phyloP scores from a whole-genome alignment of 495 filamentous ascomycete genomes.

The Gamarada debralockiae region DNA sequence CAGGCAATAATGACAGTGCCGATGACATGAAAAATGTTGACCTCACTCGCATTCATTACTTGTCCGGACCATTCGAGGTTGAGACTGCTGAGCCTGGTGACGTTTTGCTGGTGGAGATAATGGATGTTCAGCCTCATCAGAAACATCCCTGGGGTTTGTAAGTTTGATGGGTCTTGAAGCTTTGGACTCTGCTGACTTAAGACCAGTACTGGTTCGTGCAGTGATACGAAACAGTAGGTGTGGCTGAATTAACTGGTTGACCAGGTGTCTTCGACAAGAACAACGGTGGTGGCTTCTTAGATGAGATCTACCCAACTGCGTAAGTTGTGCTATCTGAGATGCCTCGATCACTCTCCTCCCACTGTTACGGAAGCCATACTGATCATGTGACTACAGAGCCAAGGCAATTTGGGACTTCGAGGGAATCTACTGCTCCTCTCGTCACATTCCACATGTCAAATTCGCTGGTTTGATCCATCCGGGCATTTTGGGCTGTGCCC shows the following conservation, averaged over 20 bases:
- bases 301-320: conserved; percentile 85
- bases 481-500: conserved; percentile 89
- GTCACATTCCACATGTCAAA: conserved; percentile 85
- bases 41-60: conserved; percentile 78
- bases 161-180: not conserved
- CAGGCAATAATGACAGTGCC: conserved; percentile 76
- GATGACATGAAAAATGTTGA: conserved; percentile 87
- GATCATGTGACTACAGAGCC: conserved; percentile 43
- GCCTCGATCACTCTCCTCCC: not conserved
- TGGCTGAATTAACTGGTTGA: not conserved
- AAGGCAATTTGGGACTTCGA: conserved; percentile 99
- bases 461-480: conserved; percentile 94
- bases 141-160: conserved; percentile 66
- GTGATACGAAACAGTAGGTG: too few relatives aligned
- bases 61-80: conserved; percentile 89
- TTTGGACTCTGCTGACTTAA: too few relatives aligned
- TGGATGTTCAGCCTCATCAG: conserved; percentile 89
- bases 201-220: conserved; percentile 12
- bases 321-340: conserved; percentile 28
- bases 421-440: conserved; percentile 86
- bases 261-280: conserved; percentile 70
- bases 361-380: too few relatives aligned
- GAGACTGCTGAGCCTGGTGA: conserved; percentile 85
- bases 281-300: conserved; percentile 90
- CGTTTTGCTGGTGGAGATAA: conserved; percentile 85